Evolutionary conservation across 2,329 filamentous ascomycete genomes (phyloP).

Genomic region (Penicillium nordicum): DNA sequence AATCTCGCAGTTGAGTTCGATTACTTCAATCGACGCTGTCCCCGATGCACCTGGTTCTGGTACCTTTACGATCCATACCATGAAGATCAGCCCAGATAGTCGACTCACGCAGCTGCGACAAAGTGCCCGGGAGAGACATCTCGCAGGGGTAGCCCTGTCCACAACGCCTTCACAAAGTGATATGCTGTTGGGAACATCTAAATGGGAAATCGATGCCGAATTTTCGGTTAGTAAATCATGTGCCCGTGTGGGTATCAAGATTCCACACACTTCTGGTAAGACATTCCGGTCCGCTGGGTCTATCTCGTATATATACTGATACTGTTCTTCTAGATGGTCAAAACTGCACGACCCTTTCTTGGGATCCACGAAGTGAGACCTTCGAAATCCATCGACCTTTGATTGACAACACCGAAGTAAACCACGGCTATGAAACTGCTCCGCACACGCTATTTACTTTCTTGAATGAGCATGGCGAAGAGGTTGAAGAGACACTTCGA

Average conservation of each 20-base stretch:
- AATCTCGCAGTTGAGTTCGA: slow-evolving; percentile 35
- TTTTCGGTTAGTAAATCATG: slow-evolving; percentile 27
- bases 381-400: slow-evolving; percentile 41
- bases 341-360: slow-evolving; percentile 40
- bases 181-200: slow-evolving; percentile 14
- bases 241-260: slow-evolving; percentile 28
- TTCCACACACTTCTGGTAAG: slow-evolving; percentile 26
- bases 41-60: slow-evolving; percentile 16
- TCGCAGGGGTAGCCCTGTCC: slow-evolving; percentile 5
- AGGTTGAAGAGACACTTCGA: slow-evolving; percentile 36
- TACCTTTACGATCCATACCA: slow-evolving; percentile 43
- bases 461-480: slow-evolving; percentile 10
- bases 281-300: neutral
- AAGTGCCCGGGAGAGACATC: slow-evolving; percentile 7
- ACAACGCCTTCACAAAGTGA: neutral
- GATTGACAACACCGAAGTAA: slow-evolving; percentile 29
- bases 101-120: slow-evolving; percentile 30
- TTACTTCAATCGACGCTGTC: slow-evolving; percentile 43
- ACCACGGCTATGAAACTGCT: slow-evolving; percentile 36
- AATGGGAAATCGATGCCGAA: slow-evolving; percentile 28
- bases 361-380: slow-evolving; percentile 38
- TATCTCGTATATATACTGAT: neutral
- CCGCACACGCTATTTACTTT: slow-evolving; percentile 49
- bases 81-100: slow-evolving; percentile 38
- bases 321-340: slow-evolving; percentile 21